Evolutionary conservation across 1,284 basidiomycete genomes (phyloP).

Genomic region (Leccinum fuscescens): DNA sequence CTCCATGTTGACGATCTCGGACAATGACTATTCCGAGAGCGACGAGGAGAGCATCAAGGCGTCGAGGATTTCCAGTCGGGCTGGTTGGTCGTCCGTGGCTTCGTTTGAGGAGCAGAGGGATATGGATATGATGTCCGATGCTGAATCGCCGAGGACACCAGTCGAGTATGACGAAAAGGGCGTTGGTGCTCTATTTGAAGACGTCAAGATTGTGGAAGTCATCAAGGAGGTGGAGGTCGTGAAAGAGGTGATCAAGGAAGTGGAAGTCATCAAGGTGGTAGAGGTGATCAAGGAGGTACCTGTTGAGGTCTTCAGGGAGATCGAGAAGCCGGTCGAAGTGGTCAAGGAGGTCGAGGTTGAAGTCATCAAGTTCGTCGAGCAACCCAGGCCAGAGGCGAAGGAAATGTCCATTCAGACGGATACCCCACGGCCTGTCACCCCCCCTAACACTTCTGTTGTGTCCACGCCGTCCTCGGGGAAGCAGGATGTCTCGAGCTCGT

Average conservation of each 20-base stretch:
- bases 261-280: slow-evolving; percentile 30
- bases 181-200: slow-evolving; percentile 35
- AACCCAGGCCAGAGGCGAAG: slow-evolving; percentile 58
- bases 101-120: slow-evolving; percentile 17
- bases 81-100: slow-evolving; percentile 31
- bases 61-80: slow-evolving; percentile 43
- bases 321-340: slow-evolving; percentile 32
- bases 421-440: slow-evolving; percentile 51
- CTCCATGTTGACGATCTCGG: slow-evolving; percentile 69
- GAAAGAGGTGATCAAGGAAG: slow-evolving; percentile 18
- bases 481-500: slow-evolving; percentile 30
- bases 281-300: slow-evolving; percentile 21
- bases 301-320: slow-evolving; percentile 19
- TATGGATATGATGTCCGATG: neutral
- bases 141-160: slow-evolving; percentile 8
- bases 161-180: slow-evolving; percentile 42
- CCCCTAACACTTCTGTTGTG: slow-evolving; percentile 27
- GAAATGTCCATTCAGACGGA: slow-evolving; percentile 82
- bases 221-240: slow-evolving; percentile 21
- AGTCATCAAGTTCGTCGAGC: slow-evolving; percentile 30
- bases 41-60: slow-evolving; percentile 69
- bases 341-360: slow-evolving; percentile 33
- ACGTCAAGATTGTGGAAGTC: slow-evolving; percentile 31
- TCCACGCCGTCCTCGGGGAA: slow-evolving; percentile 31
- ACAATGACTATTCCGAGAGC: slow-evolving; percentile 59